Percentiles rank a stretch among this genome's conserved stretches.
Conservation (phyloP, 768 basidiomycete species). For the Mycena amicta region DNA sequence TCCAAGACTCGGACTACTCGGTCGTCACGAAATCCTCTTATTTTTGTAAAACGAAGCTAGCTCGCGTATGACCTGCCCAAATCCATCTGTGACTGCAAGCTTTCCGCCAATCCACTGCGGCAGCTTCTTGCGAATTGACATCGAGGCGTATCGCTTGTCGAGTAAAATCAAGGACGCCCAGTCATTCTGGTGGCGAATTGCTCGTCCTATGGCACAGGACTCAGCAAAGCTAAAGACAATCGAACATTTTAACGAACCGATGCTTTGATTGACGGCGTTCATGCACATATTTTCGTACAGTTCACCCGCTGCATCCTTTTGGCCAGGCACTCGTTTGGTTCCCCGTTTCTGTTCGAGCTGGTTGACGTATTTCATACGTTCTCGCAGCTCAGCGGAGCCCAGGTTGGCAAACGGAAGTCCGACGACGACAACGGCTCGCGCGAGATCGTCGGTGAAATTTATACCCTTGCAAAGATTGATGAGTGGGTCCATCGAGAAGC, state of each 20-base stretch:
- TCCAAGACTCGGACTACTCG: too few species aligned
- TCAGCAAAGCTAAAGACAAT: neutral
- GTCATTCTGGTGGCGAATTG: conserved; percentile 88
- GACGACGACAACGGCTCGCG: conserved; percentile 82
- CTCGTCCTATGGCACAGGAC: conserved; percentile 62
- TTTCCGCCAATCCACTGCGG: conserved; percentile 85
- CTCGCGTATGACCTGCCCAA: conserved; percentile 71
- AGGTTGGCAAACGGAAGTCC: conserved; percentile 94
- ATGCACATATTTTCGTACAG: conserved; percentile 91
- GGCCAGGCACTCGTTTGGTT: conserved; percentile 34
- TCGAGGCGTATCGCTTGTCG: conserved; percentile 77
- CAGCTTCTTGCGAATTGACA: conserved; percentile 75
- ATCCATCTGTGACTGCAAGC: conserved; percentile 59
- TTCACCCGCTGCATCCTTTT: conserved; percentile 74
- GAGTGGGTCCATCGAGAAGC: too few species aligned
- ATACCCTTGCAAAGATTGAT: conserved; percentile 55
- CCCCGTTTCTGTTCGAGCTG: conserved; percentile 52
- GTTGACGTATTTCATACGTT: conserved; percentile 88
- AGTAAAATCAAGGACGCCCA: conserved; percentile 91
- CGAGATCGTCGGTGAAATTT: conserved; percentile 77
- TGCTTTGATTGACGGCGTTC: conserved; percentile 96
- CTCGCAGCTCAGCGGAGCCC: conserved; percentile 86
- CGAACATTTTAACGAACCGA: conserved; percentile 57
- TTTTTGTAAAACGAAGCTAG: conserved; percentile 70
- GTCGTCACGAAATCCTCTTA: conserved; percentile 38